Evolutionary conservation across 352 stramenopile genomes (phyloP), one percentile per base, ranked within the genome.

Genomic region (Pythium utonaiense): DNA sequence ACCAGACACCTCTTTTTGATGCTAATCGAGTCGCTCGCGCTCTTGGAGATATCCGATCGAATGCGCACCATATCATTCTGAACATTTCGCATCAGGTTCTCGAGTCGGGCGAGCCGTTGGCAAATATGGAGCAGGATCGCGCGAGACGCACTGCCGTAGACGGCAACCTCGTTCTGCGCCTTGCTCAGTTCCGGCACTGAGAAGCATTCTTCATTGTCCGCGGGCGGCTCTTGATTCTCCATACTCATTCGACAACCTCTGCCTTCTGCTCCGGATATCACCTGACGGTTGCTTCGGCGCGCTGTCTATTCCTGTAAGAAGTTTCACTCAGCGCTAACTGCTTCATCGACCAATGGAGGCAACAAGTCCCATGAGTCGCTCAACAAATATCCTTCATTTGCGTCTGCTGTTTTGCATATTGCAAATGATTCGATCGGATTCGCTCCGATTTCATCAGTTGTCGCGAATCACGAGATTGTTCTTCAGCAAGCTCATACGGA

Each of bases 401-500:
- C 48, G n/a, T 28, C 21, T 42, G 22, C 31, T 54, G 27, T 9
- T 47, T 25, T 19, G 17, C 40, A n/a, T n/a, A 47, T 6, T 27
- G 40, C 19, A 13, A 47, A n/a, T n/a, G 40, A 47, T 27, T 12
- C n/a, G n/a, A 25, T 47, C 40, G n/a, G 25, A 1, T 47, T 12
- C n/a, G n/a, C 12, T 47, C 40, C 6, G 25, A 1, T 47, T 6
- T 9, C 6, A n/a, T 47, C 10, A 50, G 52, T 48, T 55, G n/a
- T 91, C 84, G 53, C 84, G 78, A 30, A 94, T 85, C 57, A 93
- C 74, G 51, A 94, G 64, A 67, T 84, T 82, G 70, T 93, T 93
- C 64, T 96, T 94, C 19, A 96, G 62, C 60, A 96, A 40, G 62
- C 82, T 93, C 82, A 94, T 93, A 57, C 86, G 86, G 40, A 96